Base-by-base conservation (phyloP, 768 basidiomycete species). In the Mycena venus region DNA sequence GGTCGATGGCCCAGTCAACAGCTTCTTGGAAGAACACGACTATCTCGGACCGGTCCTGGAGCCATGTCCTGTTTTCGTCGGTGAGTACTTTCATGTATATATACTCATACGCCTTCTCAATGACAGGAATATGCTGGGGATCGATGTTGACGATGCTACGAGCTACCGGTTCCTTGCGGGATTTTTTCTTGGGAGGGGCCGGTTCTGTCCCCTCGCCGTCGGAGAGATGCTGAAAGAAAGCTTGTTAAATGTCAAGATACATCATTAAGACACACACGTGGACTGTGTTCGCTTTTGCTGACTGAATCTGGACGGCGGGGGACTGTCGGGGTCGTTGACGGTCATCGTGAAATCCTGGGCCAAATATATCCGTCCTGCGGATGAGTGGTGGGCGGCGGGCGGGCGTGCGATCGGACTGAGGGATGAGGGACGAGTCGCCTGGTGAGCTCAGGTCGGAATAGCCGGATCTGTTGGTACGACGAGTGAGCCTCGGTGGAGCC, bases 121-220 rank as follows among this genome's bases (percentile, higher is more conserved):
- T 40, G 47, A 60, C n/a, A 3, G 56, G 56, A 14, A 49, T 17
- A 19, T 58, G 68, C 21, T 3, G 12, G 7, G 44, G 21, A 7
- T 8, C 67, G n/a, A 68, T 31, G 23, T 51, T 69, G 14, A 10
- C 17, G 58, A 68, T 69, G 68, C 68, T 69, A 44, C 68, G 58
- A 23, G 68, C 58, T 2, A 31, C 68, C 9, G n/a, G n/a, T 12
- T 60, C 31, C 32, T 69, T 47, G 44, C 68, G 58, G 3, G 68
- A 69, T 17, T 69, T 69, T 23, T 69, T 60, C n/a, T 31, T 47
- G 29, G 40, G 56, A 42, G 42, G 68, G 7, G 44, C 40, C 2
- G 56, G 2, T n/a, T n/a, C n/a, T n/a, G n/a, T n/a, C n/a, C n/a
- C n/a, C n/a, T n/a, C n/a, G n/a, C n/a, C n/a, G n/a, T 40, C 34